Evolutionary conservation across 129 eudicot species (phyloP).

Genomic region (Chrysanthemum seticuspe): DNA sequence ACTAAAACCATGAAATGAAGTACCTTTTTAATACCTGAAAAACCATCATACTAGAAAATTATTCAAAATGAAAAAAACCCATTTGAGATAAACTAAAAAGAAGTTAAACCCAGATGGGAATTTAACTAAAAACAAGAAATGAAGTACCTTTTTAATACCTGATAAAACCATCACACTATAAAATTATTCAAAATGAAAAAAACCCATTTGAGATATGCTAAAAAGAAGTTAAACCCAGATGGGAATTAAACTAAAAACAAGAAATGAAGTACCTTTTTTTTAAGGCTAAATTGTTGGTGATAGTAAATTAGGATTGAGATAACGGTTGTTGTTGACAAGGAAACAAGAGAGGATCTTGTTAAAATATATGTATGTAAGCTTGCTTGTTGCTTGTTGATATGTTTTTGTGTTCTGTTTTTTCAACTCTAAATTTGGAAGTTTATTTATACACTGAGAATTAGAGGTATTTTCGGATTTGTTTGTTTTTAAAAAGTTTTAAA

Average conservation of each 20-base stretch:
- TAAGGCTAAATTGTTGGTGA: slow-evolving; percentile 17
- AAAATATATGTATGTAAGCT: slow-evolving; percentile 15
- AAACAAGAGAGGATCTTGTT: slow-evolving; percentile 34
- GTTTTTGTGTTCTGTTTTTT: not conserved
- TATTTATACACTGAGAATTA: slow-evolving; percentile 13
- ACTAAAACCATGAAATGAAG: not conserved
- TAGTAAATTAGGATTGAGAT: slow-evolving; percentile 15
- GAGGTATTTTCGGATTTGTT: not conserved
- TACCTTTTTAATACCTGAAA: not conserved
- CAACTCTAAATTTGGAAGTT: slow-evolving; percentile 13
- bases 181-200: too few species aligned
- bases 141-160: too few species aligned
- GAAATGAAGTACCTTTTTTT: slow-evolving; percentile 19
- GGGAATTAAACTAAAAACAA: not conserved
- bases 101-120: not conserved
- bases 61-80: too few species aligned
- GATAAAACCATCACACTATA: slow-evolving; percentile 9
- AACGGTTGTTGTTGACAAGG: slow-evolving; percentile 36
- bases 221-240: not conserved
- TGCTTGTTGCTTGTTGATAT: too few species aligned
- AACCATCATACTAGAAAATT: slow-evolving; percentile 2
- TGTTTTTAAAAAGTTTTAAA: not conserved
- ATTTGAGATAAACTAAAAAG: too few species aligned
- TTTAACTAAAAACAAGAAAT: not conserved
- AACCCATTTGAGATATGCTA: too few species aligned